A percentile compares a stretch with the other conserved stretches of the same genome.
Evolutionary conservation across 2,329 filamentous ascomycete genomes (phyloP).

Genomic region (Mollisia scopiformis): DNA sequence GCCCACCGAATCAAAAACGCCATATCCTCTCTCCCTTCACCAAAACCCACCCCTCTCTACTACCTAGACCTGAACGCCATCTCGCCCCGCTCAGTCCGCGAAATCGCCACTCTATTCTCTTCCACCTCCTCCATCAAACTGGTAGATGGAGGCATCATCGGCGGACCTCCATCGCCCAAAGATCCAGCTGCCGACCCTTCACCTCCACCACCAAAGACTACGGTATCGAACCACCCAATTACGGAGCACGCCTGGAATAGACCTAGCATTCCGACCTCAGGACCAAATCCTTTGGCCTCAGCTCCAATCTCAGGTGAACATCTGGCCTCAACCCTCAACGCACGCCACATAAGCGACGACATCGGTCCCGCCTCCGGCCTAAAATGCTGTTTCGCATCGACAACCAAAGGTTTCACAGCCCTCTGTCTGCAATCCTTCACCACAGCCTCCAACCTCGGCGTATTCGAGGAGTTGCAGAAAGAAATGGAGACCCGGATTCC

Average conservation of each 20-base stretch:
- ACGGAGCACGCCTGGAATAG: conserved; percentile 17
- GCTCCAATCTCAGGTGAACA: conserved; percentile 45
- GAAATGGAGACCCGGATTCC: conserved; percentile 58
- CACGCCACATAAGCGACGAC: conserved; percentile 49
- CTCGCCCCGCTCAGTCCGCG: conserved; percentile 54
- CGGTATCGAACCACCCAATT: background rate
- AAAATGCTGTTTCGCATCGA: conserved; percentile 68
- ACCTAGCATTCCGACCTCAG: conserved; percentile 50
- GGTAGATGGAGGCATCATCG: conserved; percentile 63
- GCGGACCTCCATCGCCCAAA: conserved; percentile 35
- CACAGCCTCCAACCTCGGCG: conserved; percentile 65
- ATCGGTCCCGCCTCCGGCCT: conserved; percentile 61
- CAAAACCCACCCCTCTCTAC: conserved; percentile 48
- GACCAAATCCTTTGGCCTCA: conserved; percentile 45
- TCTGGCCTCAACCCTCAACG: conserved; percentile 49
- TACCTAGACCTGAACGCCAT: conserved; percentile 71
- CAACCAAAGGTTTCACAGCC: conserved; percentile 68
- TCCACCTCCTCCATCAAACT: conserved; percentile 45
- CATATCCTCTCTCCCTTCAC: conserved; percentile 15
- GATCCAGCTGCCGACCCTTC: background rate
- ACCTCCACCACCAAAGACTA: background rate
- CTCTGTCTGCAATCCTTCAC: conserved; percentile 72
- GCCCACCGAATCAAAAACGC: conserved; percentile 56
- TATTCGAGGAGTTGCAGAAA: conserved; percentile 60
- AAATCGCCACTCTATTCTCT: conserved; percentile 48